A percentile compares a stretch with the other conserved stretches of the same genome.
These are phyloP conservation scores for Fragosphaeria purpurea DNA, from an alignment of 2,329 filamentous ascomycete genomes.

Conservation along the genomic window DNA sequence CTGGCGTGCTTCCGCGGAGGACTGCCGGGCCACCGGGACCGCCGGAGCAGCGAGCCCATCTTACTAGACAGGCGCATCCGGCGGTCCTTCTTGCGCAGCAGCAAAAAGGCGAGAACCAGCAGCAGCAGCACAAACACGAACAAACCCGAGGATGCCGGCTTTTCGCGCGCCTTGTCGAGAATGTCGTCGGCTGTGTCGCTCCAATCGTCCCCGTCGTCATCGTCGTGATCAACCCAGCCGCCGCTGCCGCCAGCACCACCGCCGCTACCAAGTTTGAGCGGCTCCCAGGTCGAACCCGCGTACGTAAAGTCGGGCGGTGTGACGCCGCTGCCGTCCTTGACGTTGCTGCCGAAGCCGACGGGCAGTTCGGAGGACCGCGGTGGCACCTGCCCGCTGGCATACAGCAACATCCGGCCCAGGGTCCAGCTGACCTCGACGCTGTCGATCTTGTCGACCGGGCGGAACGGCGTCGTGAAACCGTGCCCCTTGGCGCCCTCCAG, in stretches of 20 bases:
- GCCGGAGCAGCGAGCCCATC: slow-evolving; percentile 32
- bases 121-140: slow-evolving; percentile 64
- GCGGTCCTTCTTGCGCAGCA: slow-evolving; percentile 72
- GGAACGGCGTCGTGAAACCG: slow-evolving; percentile 75
- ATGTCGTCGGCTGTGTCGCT: slow-evolving; percentile 44
- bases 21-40: slow-evolving; percentile 33
- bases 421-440: slow-evolving; percentile 95
- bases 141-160: slow-evolving; percentile 62
- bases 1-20: slow-evolving; percentile 25
- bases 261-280: slow-evolving; percentile 33
- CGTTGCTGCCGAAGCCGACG: slow-evolving; percentile 88
- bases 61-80: slow-evolving; percentile 51
- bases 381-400: slow-evolving; percentile 80
- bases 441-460: slow-evolving; percentile 85
- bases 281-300: slow-evolving; percentile 51
- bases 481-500: slow-evolving; percentile 59
- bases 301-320: slow-evolving; percentile 69
- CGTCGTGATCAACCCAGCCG: slow-evolving; percentile 10
- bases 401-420: slow-evolving; percentile 89
- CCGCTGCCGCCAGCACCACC: slow-evolving; percentile 34
- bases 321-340: slow-evolving; percentile 37
- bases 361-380: slow-evolving; percentile 50
- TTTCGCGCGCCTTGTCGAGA: slow-evolving; percentile 55
- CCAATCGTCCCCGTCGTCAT: slow-evolving; percentile 47
- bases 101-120: slow-evolving; percentile 55